Conservation (phyloP, 768 basidiomycete species). For the Cystobasidium ongulense region DNA sequence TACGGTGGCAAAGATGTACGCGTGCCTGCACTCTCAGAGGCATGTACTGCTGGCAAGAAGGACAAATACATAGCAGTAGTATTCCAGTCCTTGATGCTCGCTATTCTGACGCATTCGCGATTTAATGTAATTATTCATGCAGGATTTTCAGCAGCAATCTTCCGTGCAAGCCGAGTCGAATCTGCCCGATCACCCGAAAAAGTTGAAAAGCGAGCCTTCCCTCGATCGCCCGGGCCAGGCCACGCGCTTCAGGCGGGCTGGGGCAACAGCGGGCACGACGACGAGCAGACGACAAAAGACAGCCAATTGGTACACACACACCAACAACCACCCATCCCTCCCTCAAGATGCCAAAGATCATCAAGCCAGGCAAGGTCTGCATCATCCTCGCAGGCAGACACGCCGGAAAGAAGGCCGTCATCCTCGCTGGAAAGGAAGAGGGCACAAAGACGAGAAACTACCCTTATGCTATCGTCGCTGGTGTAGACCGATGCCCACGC, state of each 20-base stretch:
- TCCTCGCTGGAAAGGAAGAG: slow-evolving; percentile 87
- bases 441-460: slow-evolving; percentile 69
- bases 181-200: background rate
- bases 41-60: too few relatives aligned
- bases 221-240: background rate
- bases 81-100: too few relatives aligned
- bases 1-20: too few relatives aligned
- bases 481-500: slow-evolving; percentile 93
- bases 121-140: background rate
- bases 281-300: background rate
- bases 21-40: too few relatives aligned
- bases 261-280: background rate
- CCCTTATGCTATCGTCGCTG: slow-evolving; percentile 96
- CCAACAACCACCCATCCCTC: background rate
- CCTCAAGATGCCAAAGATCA: slow-evolving; percentile 50
- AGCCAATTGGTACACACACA: background rate
- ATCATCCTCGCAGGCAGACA: slow-evolving; percentile 98
- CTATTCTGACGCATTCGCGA: too few relatives aligned
- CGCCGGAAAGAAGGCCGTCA: slow-evolving; percentile 98
- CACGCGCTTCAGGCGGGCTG: background rate
- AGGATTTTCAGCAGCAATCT: background rate
- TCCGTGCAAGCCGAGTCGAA: background rate
- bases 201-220: background rate
- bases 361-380: slow-evolving; percentile 93
- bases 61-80: too few relatives aligned